Evolutionary conservation across 1,284 basidiomycete genomes (phyloP), one percentile per base, ranked within the genome.

Genomic region (Polyporus tsugae): DNA sequence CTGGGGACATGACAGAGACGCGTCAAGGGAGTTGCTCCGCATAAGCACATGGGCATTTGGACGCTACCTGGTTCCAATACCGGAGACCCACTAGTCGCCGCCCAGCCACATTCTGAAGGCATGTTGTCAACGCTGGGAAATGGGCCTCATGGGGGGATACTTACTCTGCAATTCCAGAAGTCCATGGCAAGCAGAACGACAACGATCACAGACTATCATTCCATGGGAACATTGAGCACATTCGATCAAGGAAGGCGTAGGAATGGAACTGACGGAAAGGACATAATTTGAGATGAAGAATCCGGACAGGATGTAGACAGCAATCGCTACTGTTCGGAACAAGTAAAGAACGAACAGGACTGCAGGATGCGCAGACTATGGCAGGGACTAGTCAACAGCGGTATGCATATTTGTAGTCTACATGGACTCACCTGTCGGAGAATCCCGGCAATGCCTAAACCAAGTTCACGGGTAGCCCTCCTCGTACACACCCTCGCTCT

Each of bases 131-230:
- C 17, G 41, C 13, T n/a, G 57, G 63, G 35, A 64, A 60, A 6
- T 60, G 38, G 35, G 11, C 63, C 11, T 15, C 19, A 52, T 59
- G 29, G 57, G 15, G 57, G 5, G 36, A 35, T n/a, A 78, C 88
- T 70, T 75, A 95, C 95, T 77, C 95, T 83, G 73, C 95, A 96
- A 77, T 97, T 98, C 97, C 96, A 98, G 79, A 98, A 98, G 81
- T 98, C 96, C 86, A 96, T 92, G 0, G 96, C 93, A 41, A 98
- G 87, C 29, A 98, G 84, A 1, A 97, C 91, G 29, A 98, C 96
- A 0, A 98, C 96, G 10, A 91, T 81, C 1, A 98, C 96, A 19
- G 95, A 97, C 94, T 97, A 77, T 39, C 62, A 58, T 60, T 29
- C 19, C 29, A 53, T 63, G 39, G 13, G 53, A 17, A 39, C 60